Conservation (phyloP, 202 grass and related monocot genomes). For the Zoysia matrella region DNA sequence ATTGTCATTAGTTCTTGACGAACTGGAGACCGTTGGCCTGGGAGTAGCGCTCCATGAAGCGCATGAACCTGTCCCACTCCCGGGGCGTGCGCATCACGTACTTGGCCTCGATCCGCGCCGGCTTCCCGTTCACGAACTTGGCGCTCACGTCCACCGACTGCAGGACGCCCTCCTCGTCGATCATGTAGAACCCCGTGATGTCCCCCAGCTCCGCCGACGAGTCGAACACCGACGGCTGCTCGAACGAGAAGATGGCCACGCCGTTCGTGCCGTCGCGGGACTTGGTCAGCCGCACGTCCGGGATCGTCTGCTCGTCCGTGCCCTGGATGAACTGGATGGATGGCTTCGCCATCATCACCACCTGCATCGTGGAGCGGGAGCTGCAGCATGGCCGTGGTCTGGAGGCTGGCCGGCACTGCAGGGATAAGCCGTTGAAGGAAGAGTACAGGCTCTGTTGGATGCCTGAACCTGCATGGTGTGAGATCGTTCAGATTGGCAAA, state of each 20-base stretch:
- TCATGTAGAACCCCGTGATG: slow-evolving; percentile 87
- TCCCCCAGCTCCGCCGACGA: slow-evolving; percentile 85
- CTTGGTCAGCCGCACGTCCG: slow-evolving; percentile 80
- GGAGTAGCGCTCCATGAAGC: slow-evolving; percentile 99
- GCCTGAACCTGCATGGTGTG: slow-evolving; percentile 24
- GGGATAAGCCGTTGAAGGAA: slow-evolving; percentile 48
- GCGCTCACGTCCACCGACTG: slow-evolving; percentile 89
- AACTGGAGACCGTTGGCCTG: slow-evolving; percentile 93
- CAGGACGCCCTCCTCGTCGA: slow-evolving; percentile 78
- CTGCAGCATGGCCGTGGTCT: background rate
- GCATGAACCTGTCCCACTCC: slow-evolving; percentile 98
- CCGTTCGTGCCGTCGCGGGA: slow-evolving; percentile 79
- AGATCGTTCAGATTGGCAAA: slow-evolving; percentile 6
- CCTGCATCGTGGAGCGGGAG: slow-evolving; percentile 25
- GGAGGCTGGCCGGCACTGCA: slow-evolving; percentile 40
- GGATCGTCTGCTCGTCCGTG: slow-evolving; percentile 82
- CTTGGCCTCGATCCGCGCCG: slow-evolving; percentile 71
- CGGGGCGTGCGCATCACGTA: slow-evolving; percentile 76
- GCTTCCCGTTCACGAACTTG: slow-evolving; percentile 70
- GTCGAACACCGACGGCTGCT: slow-evolving; percentile 85
- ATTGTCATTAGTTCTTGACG: slow-evolving; percentile 61
- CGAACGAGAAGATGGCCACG: slow-evolving; percentile 70
- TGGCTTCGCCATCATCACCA: slow-evolving; percentile 62
- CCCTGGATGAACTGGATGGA: slow-evolving; percentile 87
- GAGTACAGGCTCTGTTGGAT: slow-evolving; percentile 40